Evolutionary conservation across 192 early-diverging fungal species (phyloP).

Genomic region (Coemansia reversa): DNA sequence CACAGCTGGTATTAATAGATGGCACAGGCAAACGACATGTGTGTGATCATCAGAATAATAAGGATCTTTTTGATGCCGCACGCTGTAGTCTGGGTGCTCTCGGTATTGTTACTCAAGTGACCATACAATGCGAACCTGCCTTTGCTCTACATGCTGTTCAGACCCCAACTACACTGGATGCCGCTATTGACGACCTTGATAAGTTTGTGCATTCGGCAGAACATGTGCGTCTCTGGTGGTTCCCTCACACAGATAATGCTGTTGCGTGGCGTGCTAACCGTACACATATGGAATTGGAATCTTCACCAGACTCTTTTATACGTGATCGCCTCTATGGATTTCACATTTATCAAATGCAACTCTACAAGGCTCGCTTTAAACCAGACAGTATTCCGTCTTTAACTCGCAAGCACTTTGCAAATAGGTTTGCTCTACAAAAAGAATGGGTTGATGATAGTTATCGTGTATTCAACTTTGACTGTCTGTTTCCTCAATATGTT

Average conservation of each 20-base stretch:
- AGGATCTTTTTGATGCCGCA: conserved; percentile 66
- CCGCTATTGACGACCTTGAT: conserved; percentile 57
- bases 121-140: conserved; percentile 63
- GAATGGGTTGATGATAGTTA: conserved; percentile 64
- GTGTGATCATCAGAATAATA: conserved; percentile 52
- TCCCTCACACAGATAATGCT: conserved; percentile 68
- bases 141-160: conserved; percentile 70
- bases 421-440: conserved; percentile 48
- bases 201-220: conserved; percentile 62
- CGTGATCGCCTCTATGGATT: conserved; percentile 36
- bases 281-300: conserved; percentile 39
- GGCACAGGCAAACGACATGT: conserved; percentile 52
- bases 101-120: conserved; percentile 67
- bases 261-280: conserved; percentile 70
- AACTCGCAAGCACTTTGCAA: conserved; percentile 58
- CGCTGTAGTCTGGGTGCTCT: conserved; percentile 67
- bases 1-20: conserved; percentile 60
- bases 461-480: conserved; percentile 69
- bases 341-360: conserved; percentile 55
- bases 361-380: conserved; percentile 51
- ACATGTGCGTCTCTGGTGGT: conserved; percentile 79
- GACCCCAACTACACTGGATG: conserved; percentile 57
- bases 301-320: conserved; percentile 14
- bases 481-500: conserved; percentile 68
- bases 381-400: conserved; percentile 24